Evolutionary conservation across 169 alveolate genomes (phyloP), one percentile per base, ranked within the genome.

Genomic region (Plasmodium vivax): DNA sequence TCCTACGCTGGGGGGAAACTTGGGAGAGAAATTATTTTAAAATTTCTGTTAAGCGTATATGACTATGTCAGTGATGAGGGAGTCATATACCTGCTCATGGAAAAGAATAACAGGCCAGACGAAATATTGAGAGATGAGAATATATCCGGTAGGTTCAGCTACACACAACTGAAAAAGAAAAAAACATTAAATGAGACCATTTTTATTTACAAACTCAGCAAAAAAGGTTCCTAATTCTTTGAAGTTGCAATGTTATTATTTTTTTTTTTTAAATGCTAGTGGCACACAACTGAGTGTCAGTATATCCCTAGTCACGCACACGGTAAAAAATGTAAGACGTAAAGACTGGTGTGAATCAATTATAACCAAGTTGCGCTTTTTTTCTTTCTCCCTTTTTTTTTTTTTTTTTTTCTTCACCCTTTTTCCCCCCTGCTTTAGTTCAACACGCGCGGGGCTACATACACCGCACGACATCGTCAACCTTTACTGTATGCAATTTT

Each of bases 1-100:
- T 88, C 94, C n/a, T 88, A 88, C 51, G 90, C 94, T 43, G 94
- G 94, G 6, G 94, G 94, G 14, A 62, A 88, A 80, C 51, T 58
- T 27, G 94, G 94, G 58, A 88, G 94, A 88, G 94, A 88, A 79
- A 47, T 88, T 30, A 88, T 88, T 81, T 58, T 88, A 71, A 88
- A 88, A 62, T 88, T 88, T 88, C 73, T 88, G 32, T 81, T 62
- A 80, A 81, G 36, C 54, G 90, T 88, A 12, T 71, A 88, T 88
- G 90, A 88, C 72, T 79, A 88, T 80, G 74, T 88, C 47, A 88
- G 90, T 79, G 74, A 79, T 80, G 30, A 62, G 23, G 94, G 94
- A 34, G 90, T 88, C 58, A 80, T 88, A 30, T 88, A 88, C 51
- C 36, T 88, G 45, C 83, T 88, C 72, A 36, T 88, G 54, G 94